phyloP scores from a whole-genome alignment of 2,329 filamentous ascomycete genomes.

The Aspergillus sp. region DNA sequence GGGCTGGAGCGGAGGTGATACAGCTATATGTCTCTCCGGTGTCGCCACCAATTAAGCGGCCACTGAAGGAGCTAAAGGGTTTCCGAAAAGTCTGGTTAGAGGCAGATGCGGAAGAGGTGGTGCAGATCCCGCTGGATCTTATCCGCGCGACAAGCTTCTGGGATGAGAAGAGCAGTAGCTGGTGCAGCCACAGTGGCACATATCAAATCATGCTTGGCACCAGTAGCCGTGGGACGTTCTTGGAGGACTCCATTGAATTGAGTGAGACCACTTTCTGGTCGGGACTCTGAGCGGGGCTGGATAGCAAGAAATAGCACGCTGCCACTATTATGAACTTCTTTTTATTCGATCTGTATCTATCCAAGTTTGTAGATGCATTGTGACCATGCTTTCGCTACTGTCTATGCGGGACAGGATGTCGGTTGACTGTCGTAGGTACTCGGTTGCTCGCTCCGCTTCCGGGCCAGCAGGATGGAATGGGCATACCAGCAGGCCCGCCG shows the following conservation, averaged over 20 bases:
- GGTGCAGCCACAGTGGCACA: slow-evolving; percentile 3
- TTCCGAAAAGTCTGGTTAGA: slow-evolving; percentile 63
- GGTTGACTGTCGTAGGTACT: slow-evolving; percentile 16
- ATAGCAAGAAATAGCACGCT: background rate
- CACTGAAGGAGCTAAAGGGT: slow-evolving; percentile 59
- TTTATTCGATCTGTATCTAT: slow-evolving; percentile 3
- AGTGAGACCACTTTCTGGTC: slow-evolving; percentile 4
- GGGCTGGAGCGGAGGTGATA: slow-evolving; percentile 53
- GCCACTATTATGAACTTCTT: background rate
- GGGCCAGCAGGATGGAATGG: slow-evolving; percentile 27
- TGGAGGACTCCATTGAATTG: background rate
- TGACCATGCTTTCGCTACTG: slow-evolving; percentile 16
- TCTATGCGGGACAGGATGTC: slow-evolving; percentile 18
- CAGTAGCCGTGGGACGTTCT: slow-evolving; percentile 1
- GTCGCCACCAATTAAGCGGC: slow-evolving; percentile 9
- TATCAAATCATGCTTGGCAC: slow-evolving; percentile 1
- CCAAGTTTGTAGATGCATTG: slow-evolving; percentile 14
- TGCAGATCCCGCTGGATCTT: slow-evolving; percentile 24
- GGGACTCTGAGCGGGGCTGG: background rate
- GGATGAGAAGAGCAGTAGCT: slow-evolving; percentile 6
- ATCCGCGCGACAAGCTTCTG: slow-evolving; percentile 9
- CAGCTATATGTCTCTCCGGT: slow-evolving; percentile 48
- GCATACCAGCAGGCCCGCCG: slow-evolving; percentile 36
- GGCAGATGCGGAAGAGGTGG: slow-evolving; percentile 57
- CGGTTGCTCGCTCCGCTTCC: slow-evolving; percentile 18